Evolutionary conservation across 345 rosid genomes (phyloP), one percentile per base, ranked within the genome.

Genomic region (Melastoma malabathricum): DNA sequence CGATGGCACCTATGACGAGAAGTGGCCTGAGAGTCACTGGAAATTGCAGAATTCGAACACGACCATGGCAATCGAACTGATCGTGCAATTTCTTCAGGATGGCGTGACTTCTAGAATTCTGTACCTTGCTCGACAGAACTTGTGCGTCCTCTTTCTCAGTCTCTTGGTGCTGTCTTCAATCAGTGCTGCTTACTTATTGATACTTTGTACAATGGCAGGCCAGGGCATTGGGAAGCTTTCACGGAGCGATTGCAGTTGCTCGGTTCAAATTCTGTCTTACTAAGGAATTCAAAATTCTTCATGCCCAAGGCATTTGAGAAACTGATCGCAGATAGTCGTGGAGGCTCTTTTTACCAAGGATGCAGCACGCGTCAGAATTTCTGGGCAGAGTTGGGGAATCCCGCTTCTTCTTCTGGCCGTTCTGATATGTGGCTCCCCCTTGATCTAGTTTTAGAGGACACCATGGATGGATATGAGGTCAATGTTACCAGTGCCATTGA

Each of bases 371-470:
- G 50, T 54, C 68, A 71, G 51, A 71, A 72, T 52, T 79, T 75
- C 46, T 73, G 75, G 64, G 73, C 78, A 39, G 75, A 70, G 48
- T 75, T 74, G 58, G 81, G 93, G 48, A 74, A 89, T 52, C 77
- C 64, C 50, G 75, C 78, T 56, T 70, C 88, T 69, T 74, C 79
- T 44, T 73, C 84, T 59, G 75, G 76, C 69, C 77, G 57, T 65
- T 81, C 95, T 59, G 78, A 78, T 51, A 73, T 79, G 29, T 92
- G 98, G 98, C 95, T 92, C 64, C 95, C 98, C 54, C 86, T 92
- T 75, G 98, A 92, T 73, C 62, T 92, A 51, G 84, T 66, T 53
- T 62, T 92, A 56, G 98, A 92, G 80, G 94, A 92, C 78, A 82
- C 84, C 62, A 81, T 87, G 97, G 94, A 87, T 76, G 93, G 84